Percentiles rank a stretch among this genome's conserved stretches.
These are phyloP conservation scores for Pyrenophora teres DNA, from an alignment of 2,329 filamentous ascomycete genomes.

Conservation along the genomic window DNA sequence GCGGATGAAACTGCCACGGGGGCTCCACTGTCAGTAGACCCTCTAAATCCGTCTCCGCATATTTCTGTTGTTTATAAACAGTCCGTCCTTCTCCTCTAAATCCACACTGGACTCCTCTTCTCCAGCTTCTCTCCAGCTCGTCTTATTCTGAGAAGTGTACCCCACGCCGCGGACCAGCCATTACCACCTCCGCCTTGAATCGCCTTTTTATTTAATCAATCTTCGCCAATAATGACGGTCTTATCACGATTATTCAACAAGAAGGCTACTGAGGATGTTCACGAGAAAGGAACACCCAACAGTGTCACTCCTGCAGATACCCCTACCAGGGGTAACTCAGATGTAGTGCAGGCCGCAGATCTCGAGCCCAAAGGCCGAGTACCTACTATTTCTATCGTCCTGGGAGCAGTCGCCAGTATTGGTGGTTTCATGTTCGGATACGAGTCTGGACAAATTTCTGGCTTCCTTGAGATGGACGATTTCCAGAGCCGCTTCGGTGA, in stretches of 20 bases:
- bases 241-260: conserved; percentile 33
- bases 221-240: conserved; percentile 7
- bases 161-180: conserved; percentile 7
- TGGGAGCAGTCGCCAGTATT: conserved; percentile 41
- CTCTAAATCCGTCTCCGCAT: conserved; percentile 23
- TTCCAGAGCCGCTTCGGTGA: conserved; percentile 42
- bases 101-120: conserved; percentile 23
- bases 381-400: conserved; percentile 34
- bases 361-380: conserved; percentile 30
- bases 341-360: conserved; percentile 8
- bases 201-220: conserved; percentile 3
- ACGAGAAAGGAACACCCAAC: conserved; percentile 34
- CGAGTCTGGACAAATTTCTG: conserved; percentile 22
- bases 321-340: conserved; percentile 31
- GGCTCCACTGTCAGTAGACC: conserved; percentile 28
- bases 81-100: conserved; percentile 21
- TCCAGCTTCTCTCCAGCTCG: conserved; percentile 24
- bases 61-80: conserved; percentile 24
- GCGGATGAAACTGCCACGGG: conserved; percentile 22
- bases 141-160: conserved; percentile 11
- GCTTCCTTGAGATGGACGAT: conserved; percentile 44
- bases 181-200: conserved; percentile 3
- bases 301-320: conserved; percentile 31
- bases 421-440: conserved; percentile 45
- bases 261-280: conserved; percentile 17